Percentiles rank a stretch among this genome's conserved stretches.
These are phyloP conservation scores for Pochonia chlamydosporia DNA, from an alignment of 2,329 filamentous ascomycete species.

Conservation along the genomic window DNA sequence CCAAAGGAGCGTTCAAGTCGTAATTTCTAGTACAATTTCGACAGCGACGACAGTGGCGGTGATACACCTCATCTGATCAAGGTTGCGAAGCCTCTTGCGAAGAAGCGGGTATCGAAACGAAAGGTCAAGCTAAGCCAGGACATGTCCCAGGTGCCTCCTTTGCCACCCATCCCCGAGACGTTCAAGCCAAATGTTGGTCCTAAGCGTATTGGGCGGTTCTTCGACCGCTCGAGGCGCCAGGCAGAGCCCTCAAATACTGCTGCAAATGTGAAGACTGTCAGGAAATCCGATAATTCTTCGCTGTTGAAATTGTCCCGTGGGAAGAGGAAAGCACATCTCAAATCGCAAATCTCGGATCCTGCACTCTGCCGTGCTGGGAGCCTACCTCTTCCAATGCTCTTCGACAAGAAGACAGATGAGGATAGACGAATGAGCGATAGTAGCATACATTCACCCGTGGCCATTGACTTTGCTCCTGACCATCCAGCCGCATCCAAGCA, in stretches of 20 bases:
- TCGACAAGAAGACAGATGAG: constrained; percentile 2
- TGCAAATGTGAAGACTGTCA: not conserved
- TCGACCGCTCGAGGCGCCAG: constrained; percentile 20
- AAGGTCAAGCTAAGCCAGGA: constrained; percentile 11
- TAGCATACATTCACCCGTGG: not conserved
- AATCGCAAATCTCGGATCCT: constrained; percentile 19
- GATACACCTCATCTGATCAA: constrained; percentile 3
- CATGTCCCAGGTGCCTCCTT: constrained; percentile 18
- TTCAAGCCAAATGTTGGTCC: constrained; percentile 17
- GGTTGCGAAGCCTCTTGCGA: not conserved
- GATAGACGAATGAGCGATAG: not conserved
- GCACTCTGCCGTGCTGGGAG: constrained; percentile 8
- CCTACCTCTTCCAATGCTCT: not conserved
- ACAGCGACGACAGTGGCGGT: constrained; percentile 24
- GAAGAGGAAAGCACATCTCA: constrained; percentile 13
- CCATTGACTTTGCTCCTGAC: not conserved
- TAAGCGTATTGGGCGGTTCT: constrained; percentile 20
- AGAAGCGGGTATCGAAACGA: constrained; percentile 3
- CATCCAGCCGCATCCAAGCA: not conserved
- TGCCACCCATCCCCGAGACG: constrained; percentile 27
- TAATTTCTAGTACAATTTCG: constrained; percentile 31
- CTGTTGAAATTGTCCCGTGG: constrained; percentile 6
- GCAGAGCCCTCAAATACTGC: constrained; percentile 10
- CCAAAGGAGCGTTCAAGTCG: constrained; percentile 26
- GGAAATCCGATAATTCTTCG: not conserved